These are phyloP conservation scores for Talaromyces sp. DNA, from an alignment of 2,329 filamentous ascomycete species.

Conservation along the genomic window DNA sequence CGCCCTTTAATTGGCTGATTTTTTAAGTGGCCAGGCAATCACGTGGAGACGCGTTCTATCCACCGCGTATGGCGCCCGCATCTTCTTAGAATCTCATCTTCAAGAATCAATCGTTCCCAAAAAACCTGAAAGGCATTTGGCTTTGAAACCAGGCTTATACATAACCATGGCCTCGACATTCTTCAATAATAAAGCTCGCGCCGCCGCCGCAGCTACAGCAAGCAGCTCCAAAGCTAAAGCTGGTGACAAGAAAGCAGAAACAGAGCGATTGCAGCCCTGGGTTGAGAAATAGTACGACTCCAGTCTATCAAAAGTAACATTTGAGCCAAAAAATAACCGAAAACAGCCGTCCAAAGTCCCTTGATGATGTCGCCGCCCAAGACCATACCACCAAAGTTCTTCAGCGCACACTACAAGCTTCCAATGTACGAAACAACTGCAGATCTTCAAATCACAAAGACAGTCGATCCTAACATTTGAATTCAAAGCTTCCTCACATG, in stretches of 20 bases:
- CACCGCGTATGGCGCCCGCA: constrained; percentile 17
- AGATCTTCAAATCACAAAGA: neutral
- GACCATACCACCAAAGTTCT: constrained; percentile 95
- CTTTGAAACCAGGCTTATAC: neutral
- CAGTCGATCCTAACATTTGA: neutral
- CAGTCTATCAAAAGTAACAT: neutral
- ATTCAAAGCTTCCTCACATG: constrained; percentile 83
- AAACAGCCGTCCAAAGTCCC: constrained; percentile 81
- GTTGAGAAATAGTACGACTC: constrained; percentile 90
- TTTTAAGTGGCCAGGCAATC: constrained; percentile 34
- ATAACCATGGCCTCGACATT: constrained; percentile 72
- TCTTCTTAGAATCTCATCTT: constrained; percentile 12
- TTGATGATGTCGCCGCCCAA: constrained; percentile 94
- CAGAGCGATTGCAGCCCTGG: constrained; percentile 80
- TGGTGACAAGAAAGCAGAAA: constrained; percentile 63
- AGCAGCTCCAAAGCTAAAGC: constrained; percentile 68
- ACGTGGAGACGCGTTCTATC: constrained; percentile 39
- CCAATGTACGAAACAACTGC: constrained; percentile 65
- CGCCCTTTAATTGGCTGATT: constrained; percentile 13
- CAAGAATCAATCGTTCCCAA: constrained; percentile 10
- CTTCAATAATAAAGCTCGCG: constrained; percentile 90
- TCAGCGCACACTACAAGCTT: constrained; percentile 87
- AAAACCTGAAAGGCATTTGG: neutral
- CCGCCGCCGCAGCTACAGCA: constrained; percentile 71
- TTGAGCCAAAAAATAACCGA: constrained; percentile 3